Evolutionary conservation across 2,329 filamentous ascomycete genomes (phyloP), one percentile per base, ranked within the genome.

Genomic region (Ceratocystis variospora): DNA sequence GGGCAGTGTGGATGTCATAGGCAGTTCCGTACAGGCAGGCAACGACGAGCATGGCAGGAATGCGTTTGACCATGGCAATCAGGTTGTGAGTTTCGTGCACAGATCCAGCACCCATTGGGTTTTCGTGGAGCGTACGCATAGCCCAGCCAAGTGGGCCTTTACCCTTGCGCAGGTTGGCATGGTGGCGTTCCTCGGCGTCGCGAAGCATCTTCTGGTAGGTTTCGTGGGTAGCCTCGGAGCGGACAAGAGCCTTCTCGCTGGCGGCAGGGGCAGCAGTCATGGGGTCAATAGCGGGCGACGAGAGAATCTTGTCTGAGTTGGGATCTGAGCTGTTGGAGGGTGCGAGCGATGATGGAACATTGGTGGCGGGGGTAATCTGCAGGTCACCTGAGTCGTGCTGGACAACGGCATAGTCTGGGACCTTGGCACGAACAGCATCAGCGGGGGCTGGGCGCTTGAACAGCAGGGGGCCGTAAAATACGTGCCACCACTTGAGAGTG

Each of bases 1-100:
- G 88, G 3, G 87, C 87, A 62, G 83, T 81, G 79, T 92, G 88
- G 72, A 92, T 93, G 71, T 93, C 89, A 77, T 92, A 93, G 80
- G 92, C 80, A 31, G 87, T 73, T 74, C 89, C 89, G 73, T 93
- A 93, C 63, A 91, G 81, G 17, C 79, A 72, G 66, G 80, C 87
- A 69, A 79, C 79, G 55, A 85, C 79, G 68, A 89, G 73, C 75
- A 81, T 81, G 63, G 89, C 87, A 0, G 89, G 89, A 7, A 92
- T 72, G 25, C 88, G 87, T 76, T 83, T 87, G 68, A 79, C 33
- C 25, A 86, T 68, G 63, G 81, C 81, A 72, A 80, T 81, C 69
- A 91, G 77, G 80, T 93, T 93, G 76, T 85, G 78, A 22, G 80
- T 71, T 76, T 93, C 89, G 77, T 93, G 90, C 69, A 92, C 81